Base-by-base conservation (phyloP, 225 moss, liverwort and hornwort genomes). In the Pseudoscleropodium purum region DNA sequence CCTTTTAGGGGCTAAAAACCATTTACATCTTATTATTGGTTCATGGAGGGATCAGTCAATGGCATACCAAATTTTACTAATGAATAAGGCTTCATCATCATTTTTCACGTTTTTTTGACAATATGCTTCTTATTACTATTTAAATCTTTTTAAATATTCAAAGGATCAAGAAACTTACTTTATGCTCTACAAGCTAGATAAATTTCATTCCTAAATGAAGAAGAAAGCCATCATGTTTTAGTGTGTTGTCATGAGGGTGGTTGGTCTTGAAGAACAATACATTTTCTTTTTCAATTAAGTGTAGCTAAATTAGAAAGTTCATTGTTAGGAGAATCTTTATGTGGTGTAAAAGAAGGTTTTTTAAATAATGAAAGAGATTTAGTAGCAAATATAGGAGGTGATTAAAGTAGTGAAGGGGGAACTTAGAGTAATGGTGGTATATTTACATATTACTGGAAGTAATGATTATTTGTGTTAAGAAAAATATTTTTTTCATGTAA, bases 41-140 rank as follows among this genome's bases (percentile, higher is more conserved):
- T 75, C 7, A 49, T 33, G 0, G 3, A 49, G 1, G 13, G 13
- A 1, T 13, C 1, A 4, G 1, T 33, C 5, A 33, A 0, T 76
- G 5, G 9, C 1, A 23, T 14, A 34, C 4, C 15, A 23, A 52
- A 1, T 23, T 34, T 23, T 51, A 51, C 6, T 52, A 34, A 34
- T 21, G 21, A 14, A 0, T 23, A 23, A 34, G 31, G 14, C 7
- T 52, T 77, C 4, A 51, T 33, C 33, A 5, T 33, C 8, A 34
- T 23, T 34, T 51, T 52, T 9, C 6, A 23, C 23, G 3, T 8
- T 21, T 74, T 74, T 49, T 77, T 51, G 21, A 51, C 9, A 77
- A 34, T 21, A 34, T 34, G 3, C 1, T 21, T 76, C 33, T 34
- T 76, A 34, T 13, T 34, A 13, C 0, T 76, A 13, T 76, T 76